Conservation (phyloP, 169 alveolate species). For the Babesia ovata region DNA sequence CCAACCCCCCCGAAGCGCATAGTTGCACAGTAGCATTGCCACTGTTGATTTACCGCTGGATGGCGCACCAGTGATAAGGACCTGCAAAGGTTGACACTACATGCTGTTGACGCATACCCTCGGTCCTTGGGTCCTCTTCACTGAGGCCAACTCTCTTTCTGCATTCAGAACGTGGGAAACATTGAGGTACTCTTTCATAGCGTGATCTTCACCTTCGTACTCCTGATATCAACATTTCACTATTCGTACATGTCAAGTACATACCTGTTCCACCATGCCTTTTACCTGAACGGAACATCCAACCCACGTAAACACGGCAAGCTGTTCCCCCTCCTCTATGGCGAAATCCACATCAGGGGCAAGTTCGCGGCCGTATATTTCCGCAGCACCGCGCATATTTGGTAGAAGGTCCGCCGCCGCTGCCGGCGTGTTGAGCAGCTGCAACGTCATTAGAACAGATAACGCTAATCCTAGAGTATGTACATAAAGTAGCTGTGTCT, state of each 20-base stretch:
- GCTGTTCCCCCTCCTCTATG: conserved; percentile 76
- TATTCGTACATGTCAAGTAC: not conserved
- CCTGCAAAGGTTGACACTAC: conserved; percentile 24
- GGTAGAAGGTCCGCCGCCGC: conserved; percentile 10
- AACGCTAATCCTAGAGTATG: not conserved
- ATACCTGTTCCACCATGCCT: conserved; percentile 81
- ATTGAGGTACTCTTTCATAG: conserved; percentile 84
- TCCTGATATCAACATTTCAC: conserved; percentile 51
- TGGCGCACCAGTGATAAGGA: conserved; percentile 84
- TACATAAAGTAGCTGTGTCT: not conserved
- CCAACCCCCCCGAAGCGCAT: conserved; percentile 84
- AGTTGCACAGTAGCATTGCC: conserved; percentile 79
- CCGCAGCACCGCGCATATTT: conserved; percentile 77
- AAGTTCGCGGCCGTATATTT: conserved; percentile 83
- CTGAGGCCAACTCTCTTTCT: conserved; percentile 80
- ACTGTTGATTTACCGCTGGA: conserved; percentile 87
- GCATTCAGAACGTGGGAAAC: conserved; percentile 78
- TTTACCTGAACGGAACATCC: conserved; percentile 86
- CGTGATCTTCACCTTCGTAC: conserved; percentile 81
- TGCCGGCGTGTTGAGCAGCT: conserved; percentile 32
- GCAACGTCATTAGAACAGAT: not conserved
- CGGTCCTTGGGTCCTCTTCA: conserved; percentile 82
- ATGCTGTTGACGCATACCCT: conserved; percentile 52
- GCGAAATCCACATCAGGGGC: conserved; percentile 81
- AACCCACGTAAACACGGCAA: conserved; percentile 86